These are phyloP conservation scores for Gynochthodes officinalis DNA, from an alignment of 257 asterid species.

Conservation along the genomic window DNA sequence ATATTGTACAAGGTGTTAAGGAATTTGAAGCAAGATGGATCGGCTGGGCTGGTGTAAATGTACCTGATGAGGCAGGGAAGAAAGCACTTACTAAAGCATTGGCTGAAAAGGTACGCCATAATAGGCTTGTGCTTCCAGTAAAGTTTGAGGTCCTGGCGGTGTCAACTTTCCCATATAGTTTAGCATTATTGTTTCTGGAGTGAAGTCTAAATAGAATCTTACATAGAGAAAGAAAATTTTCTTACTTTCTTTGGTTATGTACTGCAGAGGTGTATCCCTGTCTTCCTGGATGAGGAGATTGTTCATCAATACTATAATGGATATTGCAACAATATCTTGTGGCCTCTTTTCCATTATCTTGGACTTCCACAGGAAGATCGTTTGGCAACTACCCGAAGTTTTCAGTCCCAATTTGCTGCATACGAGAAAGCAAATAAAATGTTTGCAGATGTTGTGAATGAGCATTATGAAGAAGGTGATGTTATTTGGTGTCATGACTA, in stretches of 20 bases:
- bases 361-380: constrained; percentile 98
- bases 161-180: background rate
- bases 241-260: constrained; percentile 12
- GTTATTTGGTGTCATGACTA: constrained; percentile 97
- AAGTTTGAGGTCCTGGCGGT: constrained; percentile 1
- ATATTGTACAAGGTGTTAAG: constrained; percentile 57
- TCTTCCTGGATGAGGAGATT: constrained; percentile 83
- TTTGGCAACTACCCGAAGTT: constrained; percentile 86
- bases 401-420: constrained; percentile 86
- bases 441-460: constrained; percentile 89
- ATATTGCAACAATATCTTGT: constrained; percentile 82
- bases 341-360: constrained; percentile 93
- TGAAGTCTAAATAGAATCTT: background rate
- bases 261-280: constrained; percentile 85
- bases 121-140: constrained; percentile 4
- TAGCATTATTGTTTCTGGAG: background rate
- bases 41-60: constrained; percentile 98
- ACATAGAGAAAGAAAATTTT: background rate
- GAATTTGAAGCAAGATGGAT: constrained; percentile 95
- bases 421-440: constrained; percentile 81
- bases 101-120: constrained; percentile 68
- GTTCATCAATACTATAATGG: constrained; percentile 96
- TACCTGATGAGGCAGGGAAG: constrained; percentile 86
- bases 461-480: constrained; percentile 82
- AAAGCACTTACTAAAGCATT: constrained; percentile 73